phyloP scores from a whole-genome alignment of 257 asterid species.

The Salvia miltiorrhiza region DNA sequence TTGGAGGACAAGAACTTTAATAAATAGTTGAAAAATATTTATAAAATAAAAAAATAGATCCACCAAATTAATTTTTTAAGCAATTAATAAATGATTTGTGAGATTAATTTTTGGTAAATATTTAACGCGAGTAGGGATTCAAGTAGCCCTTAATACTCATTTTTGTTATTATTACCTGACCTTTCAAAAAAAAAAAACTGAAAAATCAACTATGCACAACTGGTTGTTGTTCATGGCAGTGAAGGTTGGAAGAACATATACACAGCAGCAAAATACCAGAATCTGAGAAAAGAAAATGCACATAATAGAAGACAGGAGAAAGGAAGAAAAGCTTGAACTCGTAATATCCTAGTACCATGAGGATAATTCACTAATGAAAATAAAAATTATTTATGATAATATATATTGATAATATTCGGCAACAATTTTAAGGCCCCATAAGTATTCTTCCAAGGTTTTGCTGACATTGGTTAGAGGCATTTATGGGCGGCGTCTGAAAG shows the following conservation, averaged over 20 bases:
- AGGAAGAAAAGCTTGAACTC: background rate
- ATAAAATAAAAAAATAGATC: too few species aligned
- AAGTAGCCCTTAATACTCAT: too few species aligned
- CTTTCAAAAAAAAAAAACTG: too few species aligned
- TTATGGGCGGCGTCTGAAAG: constrained; percentile 43
- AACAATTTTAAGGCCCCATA: constrained; percentile 42
- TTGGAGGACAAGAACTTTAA: too few species aligned
- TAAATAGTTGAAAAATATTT: too few species aligned
- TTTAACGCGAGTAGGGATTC: too few species aligned
- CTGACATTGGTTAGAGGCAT: constrained; percentile 45
- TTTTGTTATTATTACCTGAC: too few species aligned
- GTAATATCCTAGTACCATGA: background rate
- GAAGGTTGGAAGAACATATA: background rate
- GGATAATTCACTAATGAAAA: constrained; percentile 3
- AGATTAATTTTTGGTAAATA: too few species aligned
- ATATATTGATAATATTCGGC: constrained; percentile 20
- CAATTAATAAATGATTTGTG: too few species aligned
- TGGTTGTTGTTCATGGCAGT: too few species aligned
- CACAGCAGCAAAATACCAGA: background rate
- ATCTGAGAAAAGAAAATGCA: background rate
- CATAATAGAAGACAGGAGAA: background rate
- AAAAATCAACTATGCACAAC: too few species aligned
- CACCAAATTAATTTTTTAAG: too few species aligned
- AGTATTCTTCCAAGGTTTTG: constrained; percentile 57
- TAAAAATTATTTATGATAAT: constrained; percentile 8